Conservation (phyloP, 257 asterid species). For the Jacaranda mimosifolia region DNA sequence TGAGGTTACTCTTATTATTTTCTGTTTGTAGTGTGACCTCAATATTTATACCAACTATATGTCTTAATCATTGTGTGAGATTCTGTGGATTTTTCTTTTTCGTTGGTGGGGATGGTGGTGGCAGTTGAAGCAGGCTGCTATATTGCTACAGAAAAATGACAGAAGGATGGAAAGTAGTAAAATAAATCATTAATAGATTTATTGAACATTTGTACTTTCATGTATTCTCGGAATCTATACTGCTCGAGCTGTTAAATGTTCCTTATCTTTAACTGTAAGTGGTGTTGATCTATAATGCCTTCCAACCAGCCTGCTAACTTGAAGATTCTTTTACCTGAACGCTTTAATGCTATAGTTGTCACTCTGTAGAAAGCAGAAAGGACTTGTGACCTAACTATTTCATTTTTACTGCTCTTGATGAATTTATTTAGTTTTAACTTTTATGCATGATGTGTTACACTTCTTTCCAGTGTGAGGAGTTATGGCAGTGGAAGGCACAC, state of each 20-base stretch:
- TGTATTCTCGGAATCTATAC: neutral
- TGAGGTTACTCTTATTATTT: neutral
- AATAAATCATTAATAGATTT: neutral
- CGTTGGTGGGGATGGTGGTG: neutral
- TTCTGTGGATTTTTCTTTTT: neutral
- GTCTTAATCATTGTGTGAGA: neutral
- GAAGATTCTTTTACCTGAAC: neutral
- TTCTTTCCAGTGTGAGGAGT: constrained; percentile 65
- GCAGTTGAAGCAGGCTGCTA: neutral
- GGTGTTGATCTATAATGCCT: neutral
- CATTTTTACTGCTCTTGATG: neutral
- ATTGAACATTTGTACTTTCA: neutral
- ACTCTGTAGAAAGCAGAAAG: neutral
- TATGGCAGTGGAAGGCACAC: constrained; percentile 85
- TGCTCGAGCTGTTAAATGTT: neutral
- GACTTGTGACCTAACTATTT: neutral
- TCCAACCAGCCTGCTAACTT: too few relatives aligned
- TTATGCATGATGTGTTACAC: neutral
- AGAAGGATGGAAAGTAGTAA: neutral
- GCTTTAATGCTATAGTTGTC: neutral
- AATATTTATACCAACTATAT: too few relatives aligned
- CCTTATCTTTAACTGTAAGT: neutral
- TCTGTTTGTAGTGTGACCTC: neutral
- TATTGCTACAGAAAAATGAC: neutral
- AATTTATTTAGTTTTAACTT: neutral